Evolutionary conservation across 208 protist genomes (phyloP), one percentile per base, ranked within the genome.

Genomic region (Acanthamoeba comandoni): DNA sequence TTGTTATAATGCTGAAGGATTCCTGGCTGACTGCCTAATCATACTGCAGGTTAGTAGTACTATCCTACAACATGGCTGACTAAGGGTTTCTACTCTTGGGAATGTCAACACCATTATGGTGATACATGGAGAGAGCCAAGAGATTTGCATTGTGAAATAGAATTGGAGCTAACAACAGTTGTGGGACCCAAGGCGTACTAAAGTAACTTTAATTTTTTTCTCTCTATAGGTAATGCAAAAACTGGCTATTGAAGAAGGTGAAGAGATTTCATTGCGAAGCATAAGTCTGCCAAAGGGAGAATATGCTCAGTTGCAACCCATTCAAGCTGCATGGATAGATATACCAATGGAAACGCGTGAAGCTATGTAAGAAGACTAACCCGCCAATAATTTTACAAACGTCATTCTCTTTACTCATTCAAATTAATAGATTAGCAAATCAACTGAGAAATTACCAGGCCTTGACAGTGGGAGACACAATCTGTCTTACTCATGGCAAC

Each of bases 261-360:
- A 73, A 15, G n/a, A 15, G 13, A 26, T 73, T 17, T 43, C 13
- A 13, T 26, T 73, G 13, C n/a, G 15, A 22, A 13, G 15, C 65
- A 73, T 22, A 15, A 73, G 12, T 73, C 65, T 73, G 17, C 65
- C 65, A 12, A 73, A 73, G 22, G 65, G 65, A 43, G 22, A 15
- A 13, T 73, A 26, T 73, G 65, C n/a, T 15, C 65, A 73, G 65
- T 26, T 73, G 13, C 65, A 73, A 73, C 65, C 65, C 12, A 35
- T 15, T 26, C 17, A 15, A 35, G 65, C 65, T 13, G 22, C 13
- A 35, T 73, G 65, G 65, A 26, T 73, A 13, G 65, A 73, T 22
- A 73, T 73, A 15, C 65, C 65, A 12, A 26, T 73, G 12, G 17
- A 15, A 15, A 12, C 12, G 13, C 65, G 65, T 26, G 65, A 22